A percentile compares a stretch with the other conserved stretches of the same genome.
Evolutionary conservation across 371 early-diverging fungal genomes (phyloP).

Genomic region (Capillidium heterosporum): DNA sequence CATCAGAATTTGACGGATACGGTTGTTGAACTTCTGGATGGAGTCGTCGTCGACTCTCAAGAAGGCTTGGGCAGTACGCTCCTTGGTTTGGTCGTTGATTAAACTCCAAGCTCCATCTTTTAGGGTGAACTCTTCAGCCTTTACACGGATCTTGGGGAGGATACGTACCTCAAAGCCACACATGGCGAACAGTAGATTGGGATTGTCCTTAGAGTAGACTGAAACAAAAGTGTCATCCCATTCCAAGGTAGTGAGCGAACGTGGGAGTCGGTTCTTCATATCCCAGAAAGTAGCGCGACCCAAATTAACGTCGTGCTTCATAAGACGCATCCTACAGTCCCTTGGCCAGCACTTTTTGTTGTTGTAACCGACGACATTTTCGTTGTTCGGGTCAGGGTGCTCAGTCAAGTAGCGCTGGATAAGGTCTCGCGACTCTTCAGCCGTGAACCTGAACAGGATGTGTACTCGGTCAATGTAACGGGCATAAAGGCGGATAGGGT

Average conservation of each 20-base stretch:
- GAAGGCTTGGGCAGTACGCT: slow-evolving; percentile 92
- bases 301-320: slow-evolving; percentile 95
- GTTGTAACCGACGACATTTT: slow-evolving; percentile 95
- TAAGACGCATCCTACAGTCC: slow-evolving; percentile 95
- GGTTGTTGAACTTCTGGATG: slow-evolving; percentile 83
- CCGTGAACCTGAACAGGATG: slow-evolving; percentile 85
- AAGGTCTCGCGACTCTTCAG: slow-evolving; percentile 84
- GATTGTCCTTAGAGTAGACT: slow-evolving; percentile 92
- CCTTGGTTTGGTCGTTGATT: slow-evolving; percentile 90
- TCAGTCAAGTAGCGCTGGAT: slow-evolving; percentile 93
- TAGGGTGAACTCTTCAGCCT: slow-evolving; percentile 73
- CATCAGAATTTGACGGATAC: slow-evolving; percentile 95
- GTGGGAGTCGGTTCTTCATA: slow-evolving; percentile 91
- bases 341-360: slow-evolving; percentile 95
- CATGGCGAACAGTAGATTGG: slow-evolving; percentile 78
- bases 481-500: slow-evolving; percentile 93
- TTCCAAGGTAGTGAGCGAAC: slow-evolving; percentile 90
- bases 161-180: slow-evolving; percentile 81
- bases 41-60: slow-evolving; percentile 87
- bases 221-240: slow-evolving; percentile 94
- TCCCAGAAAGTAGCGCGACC: slow-evolving; percentile 97
- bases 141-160: slow-evolving; percentile 70
- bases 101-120: slow-evolving; percentile 95
- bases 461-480: slow-evolving; percentile 88
- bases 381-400: slow-evolving; percentile 97